Evolutionary conservation across 345 rosid genomes (phyloP), one percentile per base, ranked within the genome.

Genomic region (Brassica cretica): DNA sequence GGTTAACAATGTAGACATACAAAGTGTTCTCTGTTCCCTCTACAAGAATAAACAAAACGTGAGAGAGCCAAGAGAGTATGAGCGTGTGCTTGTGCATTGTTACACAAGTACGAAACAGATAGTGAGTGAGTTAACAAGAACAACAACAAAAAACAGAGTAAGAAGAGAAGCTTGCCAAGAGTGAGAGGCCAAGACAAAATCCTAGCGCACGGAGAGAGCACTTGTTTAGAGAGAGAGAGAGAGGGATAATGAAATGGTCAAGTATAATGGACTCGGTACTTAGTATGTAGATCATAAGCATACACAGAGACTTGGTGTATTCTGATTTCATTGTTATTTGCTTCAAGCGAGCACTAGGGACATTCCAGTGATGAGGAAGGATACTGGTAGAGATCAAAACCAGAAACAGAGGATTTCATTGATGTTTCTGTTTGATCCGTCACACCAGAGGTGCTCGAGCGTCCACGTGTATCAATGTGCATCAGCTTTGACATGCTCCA

Each of bases 401-500:
- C 61, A 19, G 68, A 67, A 30, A 51, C 73, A 19, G 73, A 44
- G 46, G 82, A 78, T 6, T 5, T 70, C 16, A 9, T 9, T 69
- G 39, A 61, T 3, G 66, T 15, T 37, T 41, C 5, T 9, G 65
- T 55, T 71, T 53, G 72, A 16, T 71, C 59, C 0, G 76, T 65
- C 16, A 37, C 25, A 46, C 68, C 66, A 71, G 73, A 55, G 8
- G 19, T 71, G 72, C 70, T 80, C n/a, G 73, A 74, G 18, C 64
- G 64, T 8, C 60, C 65, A 33, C 2, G 33, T 60, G 55, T 49
- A 30, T 76, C 19, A 27, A 35, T 72, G 29, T 82, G 84, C 61
- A 79, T 78, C 39, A 75, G 58, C 49, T 83, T 77, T 60, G 79
- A 77, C 27, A 75, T 69, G 74, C 80, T 70, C 70, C 41, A 75